phyloP scores from a whole-genome alignment of 257 asterid genomes.

The Solanum chiquidenum region DNA sequence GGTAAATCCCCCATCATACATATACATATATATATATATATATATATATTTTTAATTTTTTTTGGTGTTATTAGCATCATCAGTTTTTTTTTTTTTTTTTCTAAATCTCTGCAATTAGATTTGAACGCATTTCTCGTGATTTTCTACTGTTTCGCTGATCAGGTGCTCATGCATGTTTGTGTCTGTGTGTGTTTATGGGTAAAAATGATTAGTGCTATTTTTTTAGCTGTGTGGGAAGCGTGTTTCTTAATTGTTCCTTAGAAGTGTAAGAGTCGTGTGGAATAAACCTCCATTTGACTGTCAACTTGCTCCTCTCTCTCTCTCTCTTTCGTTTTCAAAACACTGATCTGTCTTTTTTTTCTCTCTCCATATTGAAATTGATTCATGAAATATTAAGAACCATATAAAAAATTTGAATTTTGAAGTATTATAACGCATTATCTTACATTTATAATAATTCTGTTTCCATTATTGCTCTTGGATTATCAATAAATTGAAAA shows the following conservation, averaged over 20 bases:
- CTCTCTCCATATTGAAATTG: not conserved
- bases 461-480: not conserved
- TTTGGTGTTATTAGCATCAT: not conserved
- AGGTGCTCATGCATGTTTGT: not conserved
- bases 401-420: not conserved
- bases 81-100: not conserved
- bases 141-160: not conserved
- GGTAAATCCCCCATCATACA: not conserved
- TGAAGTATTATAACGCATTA: not conserved
- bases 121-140: not conserved
- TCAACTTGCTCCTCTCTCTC: not conserved
- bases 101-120: not conserved
- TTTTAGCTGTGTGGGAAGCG: not conserved
- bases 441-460: not conserved
- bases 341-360: not conserved
- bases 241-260: not conserved
- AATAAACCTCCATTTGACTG: not conserved
- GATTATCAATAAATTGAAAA: not conserved
- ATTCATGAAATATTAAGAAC: not conserved
- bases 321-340: not conserved
- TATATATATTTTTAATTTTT: not conserved
- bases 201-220: not conserved
- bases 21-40: not conserved
- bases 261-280: not conserved
- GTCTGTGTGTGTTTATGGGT: constrained; percentile 1